Evolutionary conservation across 2,329 filamentous ascomycete genomes (phyloP).

Genomic region (Aspergillus sergii): DNA sequence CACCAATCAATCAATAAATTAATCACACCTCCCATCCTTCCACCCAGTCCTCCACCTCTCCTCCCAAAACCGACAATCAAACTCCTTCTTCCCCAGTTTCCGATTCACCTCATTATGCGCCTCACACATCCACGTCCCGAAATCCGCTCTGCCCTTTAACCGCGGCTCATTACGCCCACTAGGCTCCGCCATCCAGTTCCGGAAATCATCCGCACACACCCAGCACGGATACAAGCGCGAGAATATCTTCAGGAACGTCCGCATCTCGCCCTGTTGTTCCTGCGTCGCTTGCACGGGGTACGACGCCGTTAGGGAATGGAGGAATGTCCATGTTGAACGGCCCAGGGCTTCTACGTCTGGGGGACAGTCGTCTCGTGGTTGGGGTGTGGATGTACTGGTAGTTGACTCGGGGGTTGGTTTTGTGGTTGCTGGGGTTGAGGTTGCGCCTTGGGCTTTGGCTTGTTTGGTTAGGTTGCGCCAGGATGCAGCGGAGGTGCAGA

Average conservation of each 20-base stretch:
- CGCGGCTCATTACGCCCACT: conserved; percentile 62
- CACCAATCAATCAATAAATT: conserved; percentile 31
- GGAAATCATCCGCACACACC: conserved; percentile 92
- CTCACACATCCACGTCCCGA: conserved; percentile 54
- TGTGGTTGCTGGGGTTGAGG: conserved; percentile 27
- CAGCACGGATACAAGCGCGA: conserved; percentile 91
- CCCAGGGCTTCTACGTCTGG: conserved; percentile 87
- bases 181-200: conserved; percentile 70
- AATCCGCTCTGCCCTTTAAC: conserved; percentile 53
- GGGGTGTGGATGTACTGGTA: neutral
- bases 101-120: conserved; percentile 56
- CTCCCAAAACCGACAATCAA: conserved; percentile 90
- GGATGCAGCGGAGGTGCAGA: conserved; percentile 51
- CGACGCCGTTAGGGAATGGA: conserved; percentile 86
- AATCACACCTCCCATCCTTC: conserved; percentile 68
- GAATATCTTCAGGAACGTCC: conserved; percentile 77
- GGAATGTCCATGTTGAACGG: conserved; percentile 86
- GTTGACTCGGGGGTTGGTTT: neutral
- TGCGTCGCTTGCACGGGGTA: conserved; percentile 74
- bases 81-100: conserved; percentile 86
- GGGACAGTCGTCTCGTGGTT: conserved; percentile 66
- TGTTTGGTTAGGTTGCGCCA: conserved; percentile 50
- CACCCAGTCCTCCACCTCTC: conserved; percentile 93
- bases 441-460: conserved; percentile 40
- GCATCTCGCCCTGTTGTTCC: conserved; percentile 73